Evolutionary conservation across 257 asterid genomes (phyloP), one percentile per base, ranked within the genome.

Genomic region (Gynochthodes officinalis): DNA sequence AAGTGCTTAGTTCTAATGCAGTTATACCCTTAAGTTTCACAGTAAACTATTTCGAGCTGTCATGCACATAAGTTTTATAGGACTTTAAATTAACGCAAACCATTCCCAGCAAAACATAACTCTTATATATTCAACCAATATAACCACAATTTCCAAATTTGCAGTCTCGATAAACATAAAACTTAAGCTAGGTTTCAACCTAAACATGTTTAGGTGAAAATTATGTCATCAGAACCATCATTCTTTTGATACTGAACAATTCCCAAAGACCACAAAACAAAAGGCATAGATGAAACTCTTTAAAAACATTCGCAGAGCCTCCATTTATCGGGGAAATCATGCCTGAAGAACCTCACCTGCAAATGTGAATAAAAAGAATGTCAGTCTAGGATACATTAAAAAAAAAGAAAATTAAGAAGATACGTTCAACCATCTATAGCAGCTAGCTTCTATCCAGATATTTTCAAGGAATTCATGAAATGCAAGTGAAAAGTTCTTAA

Each of bases 271-370:
- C n/a, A n/a, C n/a, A 32, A n/a, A 44, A 49, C 46, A 67, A 3
- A 27, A 32, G 23, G 42, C 71, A 62, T 16, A 18, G 46, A 74
- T 13, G 33, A 67, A 57, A 18, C 53, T 40, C 42, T 55, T 43
- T 55, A 67, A 58, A n/a, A 28, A 14, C 37, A 46, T 33, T 32
- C 30, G 43, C 28, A 2, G 74, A 43, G 54, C 19, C 78, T 57
- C 33, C 40, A 67, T 44, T 46, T 58, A 67, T 67, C 69, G 48
- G 49, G 37, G 58, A 58, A 13, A 30, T 61, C 53, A 25, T 25
- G 54, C 62, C 9, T 23, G 12, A 46, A 35, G 59, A 46, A 67
- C 18, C 8, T 44, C 46, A 69, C 79, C 79, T 75, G 79, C 64
- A 75, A 75, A 67, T 23, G 35, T 42, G 32, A 2, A 67, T 49